Evolutionary conservation across 352 stramenopile genomes (phyloP), one percentile per base, ranked within the genome.

Genomic region (Aphanomyces astaci): DNA sequence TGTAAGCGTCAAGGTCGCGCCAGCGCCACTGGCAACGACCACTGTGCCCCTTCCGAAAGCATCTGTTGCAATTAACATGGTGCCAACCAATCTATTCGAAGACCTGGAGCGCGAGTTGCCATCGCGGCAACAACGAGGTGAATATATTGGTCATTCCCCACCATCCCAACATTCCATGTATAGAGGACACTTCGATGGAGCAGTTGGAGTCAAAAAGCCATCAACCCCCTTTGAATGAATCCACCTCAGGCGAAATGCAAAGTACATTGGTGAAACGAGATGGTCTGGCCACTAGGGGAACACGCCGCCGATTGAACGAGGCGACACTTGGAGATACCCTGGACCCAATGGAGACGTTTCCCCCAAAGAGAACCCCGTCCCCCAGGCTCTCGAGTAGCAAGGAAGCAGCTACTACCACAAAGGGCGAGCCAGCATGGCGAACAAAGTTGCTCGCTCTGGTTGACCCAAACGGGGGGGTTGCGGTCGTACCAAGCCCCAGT

Each of bases 21-120:
- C 40, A 66, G 17, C 31, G 3, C 22, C 13, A 68, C 25, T 4
- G 7, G 48, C 57, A n/a, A 22, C 10, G 9, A 32, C 0, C 5
- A 4, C 33, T 27, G 30, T 17, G 2, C 25, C 27, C 11, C 10
- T 0, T 7, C 51, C 11, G 15, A 10, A 4, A 30, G 27, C n/a
- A 9, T 2, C 51, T 33, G 22, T 30, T 32, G 33, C 28, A n/a
- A 33, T 32, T 19, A 19, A 59, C 5, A 39, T 39, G 22, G 51
- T 40, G 51, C 51, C 51, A 32, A 36, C n/a, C 51, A 59, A 59
- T 39, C 30, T 59, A 17, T 59, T 59, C n/a, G 30, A 25, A 19
- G 24, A 59, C 1, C 51, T 59, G 22, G 51, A 59, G 51, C 17
- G 30, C 7, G 51, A 32, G 7, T 25, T 59, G 22, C 51, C 51